phyloP scores from a whole-genome alignment of 331 rosid species.

The Acacia pycnantha region DNA sequence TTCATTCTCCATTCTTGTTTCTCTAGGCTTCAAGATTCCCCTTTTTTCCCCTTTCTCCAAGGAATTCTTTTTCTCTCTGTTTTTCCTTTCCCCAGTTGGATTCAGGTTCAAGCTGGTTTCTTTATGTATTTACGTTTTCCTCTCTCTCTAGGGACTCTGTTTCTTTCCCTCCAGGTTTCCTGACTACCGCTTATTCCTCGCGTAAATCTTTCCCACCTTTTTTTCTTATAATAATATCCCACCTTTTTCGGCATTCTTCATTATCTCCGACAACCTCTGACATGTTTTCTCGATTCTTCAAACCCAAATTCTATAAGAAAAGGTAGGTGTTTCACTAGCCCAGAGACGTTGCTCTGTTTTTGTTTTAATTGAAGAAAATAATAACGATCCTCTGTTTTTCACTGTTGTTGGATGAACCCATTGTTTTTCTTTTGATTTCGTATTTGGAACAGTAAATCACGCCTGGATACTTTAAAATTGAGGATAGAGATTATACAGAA shows the following conservation, averaged over 20 bases:
- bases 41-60: not conserved
- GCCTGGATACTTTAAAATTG: constrained; percentile 38
- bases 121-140: not conserved
- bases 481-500: constrained; percentile 51
- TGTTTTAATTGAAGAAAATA: not conserved
- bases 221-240: not conserved
- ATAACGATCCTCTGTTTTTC: constrained; percentile 1
- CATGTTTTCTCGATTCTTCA: constrained; percentile 64
- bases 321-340: constrained; percentile 42
- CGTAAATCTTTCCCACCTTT: constrained; percentile 15
- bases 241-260: not conserved
- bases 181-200: constrained; percentile 42
- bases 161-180: constrained; percentile 52
- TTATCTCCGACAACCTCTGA: not conserved
- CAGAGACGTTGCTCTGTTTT: not conserved
- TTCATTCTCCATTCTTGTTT: not conserved
- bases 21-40: not conserved
- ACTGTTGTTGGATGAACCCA: not conserved
- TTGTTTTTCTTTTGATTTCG: constrained; percentile 18
- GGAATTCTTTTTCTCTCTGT: constrained; percentile 2
- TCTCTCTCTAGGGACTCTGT: constrained; percentile 26
- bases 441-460: constrained; percentile 47
- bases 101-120: constrained; percentile 13
- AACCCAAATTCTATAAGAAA: constrained; percentile 64
- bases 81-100: not conserved